Conservation (phyloP, 306 rosid genomes). For the Clitoria ternatea region DNA sequence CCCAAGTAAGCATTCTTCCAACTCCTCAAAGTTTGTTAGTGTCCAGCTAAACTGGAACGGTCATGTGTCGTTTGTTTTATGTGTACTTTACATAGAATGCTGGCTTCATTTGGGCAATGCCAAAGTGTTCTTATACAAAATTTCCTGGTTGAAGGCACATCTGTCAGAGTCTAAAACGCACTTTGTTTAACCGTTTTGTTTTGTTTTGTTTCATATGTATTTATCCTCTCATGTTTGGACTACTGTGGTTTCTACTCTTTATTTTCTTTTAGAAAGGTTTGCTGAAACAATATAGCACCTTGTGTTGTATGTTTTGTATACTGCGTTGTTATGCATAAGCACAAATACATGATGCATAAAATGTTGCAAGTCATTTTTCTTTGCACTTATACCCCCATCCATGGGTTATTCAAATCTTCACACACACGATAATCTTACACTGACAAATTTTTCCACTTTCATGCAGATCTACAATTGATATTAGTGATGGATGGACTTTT, state of each 20-base stretch:
- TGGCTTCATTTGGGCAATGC: background rate
- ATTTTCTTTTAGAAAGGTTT: background rate
- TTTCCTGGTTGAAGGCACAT: background rate
- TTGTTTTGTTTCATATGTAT: background rate
- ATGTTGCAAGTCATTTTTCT: background rate
- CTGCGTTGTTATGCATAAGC: background rate
- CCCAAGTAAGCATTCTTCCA: constrained; percentile 49
- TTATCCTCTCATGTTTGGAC: background rate
- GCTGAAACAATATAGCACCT: background rate
- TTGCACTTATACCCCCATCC: background rate
- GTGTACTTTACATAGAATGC: background rate
- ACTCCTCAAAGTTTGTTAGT: background rate
- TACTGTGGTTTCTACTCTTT: background rate
- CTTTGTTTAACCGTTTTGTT: background rate
- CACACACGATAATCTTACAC: background rate
- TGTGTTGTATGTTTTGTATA: background rate
- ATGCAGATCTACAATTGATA: constrained; percentile 48
- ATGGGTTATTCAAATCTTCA: background rate
- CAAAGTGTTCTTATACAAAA: background rate
- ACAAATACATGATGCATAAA: background rate
- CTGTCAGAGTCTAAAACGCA: no score
- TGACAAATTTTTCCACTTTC: background rate
- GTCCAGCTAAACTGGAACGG: background rate
- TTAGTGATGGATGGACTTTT: constrained; percentile 48
- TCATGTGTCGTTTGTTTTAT: background rate